Base-by-base conservation (phyloP, 1,284 basidiomycete genomes). In the Cryptococcus depauperatus region DNA sequence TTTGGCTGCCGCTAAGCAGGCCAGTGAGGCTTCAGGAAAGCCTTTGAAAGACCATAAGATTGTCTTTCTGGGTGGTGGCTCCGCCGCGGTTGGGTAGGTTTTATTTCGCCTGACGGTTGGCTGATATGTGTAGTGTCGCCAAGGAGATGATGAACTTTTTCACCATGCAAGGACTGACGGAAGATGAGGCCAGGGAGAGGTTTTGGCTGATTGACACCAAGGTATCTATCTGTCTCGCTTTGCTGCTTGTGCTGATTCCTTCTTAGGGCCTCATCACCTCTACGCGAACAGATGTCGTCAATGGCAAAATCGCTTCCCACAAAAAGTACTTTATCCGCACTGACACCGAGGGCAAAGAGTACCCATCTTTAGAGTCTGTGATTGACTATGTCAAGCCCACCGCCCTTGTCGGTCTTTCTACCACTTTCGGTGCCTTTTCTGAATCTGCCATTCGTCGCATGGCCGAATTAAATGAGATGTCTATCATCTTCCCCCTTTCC, bases 401-500 rank as follows among this genome's bases (percentile, higher is more conserved):
- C 16, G 89, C 86, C 11, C 77, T 97, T 26, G 76, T 96, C 51
- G 91, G 92, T 44, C 80, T 96, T 27, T 91, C 86, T 18, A 95
- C 91, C 21, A 83, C 85, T 54, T 79, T 79, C 73, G 82, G 82
- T 38, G 85, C 89, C 1, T 96, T 96, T 73, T 79, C 76, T 50
- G 76, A 83, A 47, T 73, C 77, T 10, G 83, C 90, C 44, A 79
- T 96, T 51, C 75, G 80, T 57, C 74, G 78, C 10, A 92, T 97
- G 89, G 80, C 83, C n/a, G 76, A 79, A 40, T 75, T 86, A 56
- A 95, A 93, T 73, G 16, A 51, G 27, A 51, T 58, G 19, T 91
- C 92, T 22, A 92, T 95, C 74, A 82, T 96, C 68, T 95, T 96
- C 78, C 88, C 92, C 39, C 80, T 96, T n/a, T 90, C 86, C 28